phyloP scores from a whole-genome alignment of 768 basidiomycete species.

The Boletus bicolor region DNA sequence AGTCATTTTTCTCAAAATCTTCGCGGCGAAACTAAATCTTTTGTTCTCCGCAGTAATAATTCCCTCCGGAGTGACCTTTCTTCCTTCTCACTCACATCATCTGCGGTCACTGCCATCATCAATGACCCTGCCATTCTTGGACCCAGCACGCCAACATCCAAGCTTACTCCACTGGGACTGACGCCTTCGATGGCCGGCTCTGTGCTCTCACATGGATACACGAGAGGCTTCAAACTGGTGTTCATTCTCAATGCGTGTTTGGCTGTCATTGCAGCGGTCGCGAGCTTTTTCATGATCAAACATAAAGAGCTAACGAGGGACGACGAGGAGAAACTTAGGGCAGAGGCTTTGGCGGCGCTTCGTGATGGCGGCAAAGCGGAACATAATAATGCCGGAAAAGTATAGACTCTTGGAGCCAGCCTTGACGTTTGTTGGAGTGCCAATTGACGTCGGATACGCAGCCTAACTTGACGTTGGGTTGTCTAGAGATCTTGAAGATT shows the following conservation, averaged over 20 bases:
- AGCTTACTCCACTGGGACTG: constrained; percentile 36
- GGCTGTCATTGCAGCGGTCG: constrained; percentile 51
- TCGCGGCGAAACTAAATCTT: background rate
- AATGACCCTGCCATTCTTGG: constrained; percentile 45
- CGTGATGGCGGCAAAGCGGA: background rate
- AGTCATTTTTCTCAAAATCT: constrained; percentile 6
- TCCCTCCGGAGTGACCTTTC: constrained; percentile 42
- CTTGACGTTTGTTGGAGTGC: background rate
- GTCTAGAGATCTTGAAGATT: background rate
- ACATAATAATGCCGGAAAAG: background rate
- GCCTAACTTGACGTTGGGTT: background rate
- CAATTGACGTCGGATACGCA: background rate
- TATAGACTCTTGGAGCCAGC: constrained; percentile 1
- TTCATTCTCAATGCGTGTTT: constrained; percentile 62
- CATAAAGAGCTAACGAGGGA: constrained; percentile 56
- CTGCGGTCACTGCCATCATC: constrained; percentile 43
- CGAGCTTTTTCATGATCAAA: constrained; percentile 58
- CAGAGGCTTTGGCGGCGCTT: constrained; percentile 31
- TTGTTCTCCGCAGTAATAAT: constrained; percentile 38
- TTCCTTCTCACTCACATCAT: constrained; percentile 34
- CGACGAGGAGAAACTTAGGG: constrained; percentile 52
- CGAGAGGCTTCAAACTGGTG: constrained; percentile 52
- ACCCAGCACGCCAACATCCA: constrained; percentile 29
- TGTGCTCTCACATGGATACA: constrained; percentile 50
- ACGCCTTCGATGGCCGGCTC: constrained; percentile 34